Evolutionary conservation across 352 stramenopile species (phyloP), one percentile per base, ranked within the genome.

Genomic region (Peronospora farinosa): DNA sequence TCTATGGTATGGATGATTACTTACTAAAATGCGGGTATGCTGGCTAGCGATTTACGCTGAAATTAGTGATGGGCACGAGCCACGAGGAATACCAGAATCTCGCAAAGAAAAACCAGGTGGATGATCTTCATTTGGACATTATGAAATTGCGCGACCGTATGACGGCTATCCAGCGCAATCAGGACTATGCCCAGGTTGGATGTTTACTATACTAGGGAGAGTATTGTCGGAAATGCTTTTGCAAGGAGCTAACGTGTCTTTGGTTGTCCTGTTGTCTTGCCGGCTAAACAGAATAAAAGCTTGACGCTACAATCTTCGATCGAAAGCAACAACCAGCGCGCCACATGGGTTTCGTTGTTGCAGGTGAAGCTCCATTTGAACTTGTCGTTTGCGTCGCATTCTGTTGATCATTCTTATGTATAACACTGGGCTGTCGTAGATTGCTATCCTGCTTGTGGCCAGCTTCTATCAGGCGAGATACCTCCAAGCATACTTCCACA

Each of bases 81-180:
- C 70, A 68, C 28, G 60, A 86, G 39, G 81, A 94, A 52, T 94
- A 94, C 60, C 71, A 79, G 49, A 76, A 91, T 28, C 44, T 92
- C 38, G 80, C 80, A 28, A 89, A 88, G 57, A 90, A 88, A 53
- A 78, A 78, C 33, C 75, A 93, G 54, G 82, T 92, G 70, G 67
- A 89, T 49, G 80, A 81, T 31, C 72, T 94, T 16, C 74, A 93
- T 15, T 36, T 89, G 37, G 69, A 86, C 51, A 80, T 95, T 31
- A 47, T 88, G 21, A 88, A 93, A 63, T 63, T 94, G 12, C 41
- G 41, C 27, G 78, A 94, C 63, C 86, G 86, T 23, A 82, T 93
- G 12, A 45, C 57, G 30, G 65, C 79, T 39, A 86, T 95, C 41
- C 78, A 90, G 54, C 74, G 82, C 39, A 83, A 92, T 35, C 78